Base-by-base conservation (phyloP, 140 eudicot genomes). In the Flaveria floridana region DNA sequence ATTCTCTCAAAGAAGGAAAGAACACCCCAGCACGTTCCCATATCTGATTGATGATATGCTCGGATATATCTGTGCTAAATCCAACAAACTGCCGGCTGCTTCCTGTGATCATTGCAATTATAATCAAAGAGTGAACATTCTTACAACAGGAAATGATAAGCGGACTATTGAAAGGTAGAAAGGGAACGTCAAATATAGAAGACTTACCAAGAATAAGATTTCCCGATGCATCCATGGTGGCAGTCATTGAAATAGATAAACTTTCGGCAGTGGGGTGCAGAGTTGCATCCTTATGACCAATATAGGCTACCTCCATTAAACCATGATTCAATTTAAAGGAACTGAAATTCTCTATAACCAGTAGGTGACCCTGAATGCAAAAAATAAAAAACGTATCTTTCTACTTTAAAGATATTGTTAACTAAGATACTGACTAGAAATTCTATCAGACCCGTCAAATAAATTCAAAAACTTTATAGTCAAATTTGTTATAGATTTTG, bases 31-130 rank as follows among this genome's bases (percentile, higher is more conserved):
- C 96, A 46, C 96, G 87, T 58, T 88, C 87, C 99, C 92, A 95
- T 80, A 95, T 95, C 74, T 77, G 83, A 59, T 78, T 72, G 25
- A 95, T 79, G 70, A 95, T 80, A 25, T 77, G 68, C 75, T 84
- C 89, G 10, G 91, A 89, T 68, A 91, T 66, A 61, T 87, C 92
- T 34, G 97, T 91, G 81, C 63, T 79, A 77, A 95, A 95, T 78
- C 99, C 99, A 74, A 81, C 89, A 81, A 95, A 81, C 73, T 91
- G 92, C 18, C 99, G 84, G 86, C 99, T 95, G 82, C 97, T 95
- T 65, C 99, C 99, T 95, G 91, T 21, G 30, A 72, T 12, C 65
- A 75, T 20, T 2, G 20, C 20, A 74, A 14, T 67, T 44, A 56
- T 61, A 42, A 66, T 26, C 53, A 56, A 30, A 73, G 20, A 18